Evolutionary conservation across 2,329 filamentous ascomycete genomes (phyloP).

Genomic region (Pyrenochaeta sp.): DNA sequence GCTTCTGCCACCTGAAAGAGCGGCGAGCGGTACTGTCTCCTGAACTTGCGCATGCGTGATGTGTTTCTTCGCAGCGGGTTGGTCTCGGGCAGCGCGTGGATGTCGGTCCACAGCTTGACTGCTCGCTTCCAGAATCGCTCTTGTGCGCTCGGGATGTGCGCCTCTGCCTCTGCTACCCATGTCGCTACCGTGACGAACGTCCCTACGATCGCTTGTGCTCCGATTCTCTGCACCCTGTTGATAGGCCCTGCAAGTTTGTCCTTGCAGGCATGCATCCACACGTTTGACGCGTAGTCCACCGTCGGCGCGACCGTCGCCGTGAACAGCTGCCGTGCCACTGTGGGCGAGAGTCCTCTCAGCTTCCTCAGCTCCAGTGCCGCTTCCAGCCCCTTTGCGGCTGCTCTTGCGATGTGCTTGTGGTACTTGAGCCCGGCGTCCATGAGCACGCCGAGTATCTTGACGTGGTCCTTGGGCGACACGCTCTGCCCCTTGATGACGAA

Average conservation of each 20-base stretch:
- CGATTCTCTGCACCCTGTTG: conserved; percentile 14
- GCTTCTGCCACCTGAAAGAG: conserved; percentile 9
- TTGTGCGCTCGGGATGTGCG: conserved; percentile 16
- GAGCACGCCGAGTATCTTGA: conserved; percentile 22
- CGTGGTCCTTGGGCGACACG: conserved; percentile 13
- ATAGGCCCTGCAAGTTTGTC: conserved; percentile 11
- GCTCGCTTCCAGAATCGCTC: conserved; percentile 16
- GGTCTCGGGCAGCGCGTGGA: conserved; percentile 15
- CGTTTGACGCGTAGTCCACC: conserved; percentile 14
- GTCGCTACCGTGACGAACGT: conserved; percentile 14
- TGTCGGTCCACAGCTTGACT: conserved; percentile 15
- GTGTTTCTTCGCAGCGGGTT: conserved; percentile 14
- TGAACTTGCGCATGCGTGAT: conserved; percentile 14
- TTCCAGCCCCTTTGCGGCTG: conserved; percentile 16
- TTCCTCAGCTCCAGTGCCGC: conserved; percentile 9
- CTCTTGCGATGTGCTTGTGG: conserved; percentile 15
- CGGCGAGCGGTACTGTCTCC: conserved; percentile 11
- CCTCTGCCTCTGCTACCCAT: conserved; percentile 15
- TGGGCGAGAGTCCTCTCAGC: conserved; percentile 16
- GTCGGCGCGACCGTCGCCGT: conserved; percentile 12
- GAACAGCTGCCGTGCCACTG: conserved; percentile 16
- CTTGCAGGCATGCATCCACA: conserved; percentile 14
- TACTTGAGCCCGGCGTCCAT: conserved; percentile 21
- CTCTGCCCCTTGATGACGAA: conserved; percentile 15
- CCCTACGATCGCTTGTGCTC: conserved; percentile 14